Evolutionary conservation across 768 basidiomycete species (phyloP).

Genomic region (Suillus paluster): DNA sequence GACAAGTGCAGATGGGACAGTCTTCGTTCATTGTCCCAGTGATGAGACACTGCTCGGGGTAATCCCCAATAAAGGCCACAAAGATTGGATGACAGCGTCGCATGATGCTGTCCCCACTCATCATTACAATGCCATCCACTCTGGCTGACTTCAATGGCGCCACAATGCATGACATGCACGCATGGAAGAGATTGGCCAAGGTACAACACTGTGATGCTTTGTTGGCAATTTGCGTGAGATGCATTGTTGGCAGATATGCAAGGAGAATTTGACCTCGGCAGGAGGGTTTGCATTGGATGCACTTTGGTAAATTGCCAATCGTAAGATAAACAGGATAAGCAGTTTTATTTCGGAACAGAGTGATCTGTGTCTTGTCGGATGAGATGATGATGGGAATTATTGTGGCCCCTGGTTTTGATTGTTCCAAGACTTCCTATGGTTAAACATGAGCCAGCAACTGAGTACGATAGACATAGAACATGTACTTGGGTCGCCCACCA

Average conservation of each 20-base stretch:
- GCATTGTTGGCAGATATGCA: constrained; percentile 16
- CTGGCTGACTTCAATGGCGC: constrained; percentile 35
- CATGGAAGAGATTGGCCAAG: constrained; percentile 43
- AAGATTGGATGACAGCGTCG: constrained; percentile 38
- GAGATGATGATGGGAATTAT: constrained; percentile 20
- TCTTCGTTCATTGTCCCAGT: constrained; percentile 15
- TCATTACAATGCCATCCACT: constrained; percentile 32
- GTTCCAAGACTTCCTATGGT: constrained; percentile 20
- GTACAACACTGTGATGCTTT: constrained; percentile 27
- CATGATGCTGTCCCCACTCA: constrained; percentile 40
- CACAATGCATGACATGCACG: constrained; percentile 35
- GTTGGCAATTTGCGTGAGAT: constrained; percentile 8
- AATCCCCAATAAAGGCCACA: constrained; percentile 24
- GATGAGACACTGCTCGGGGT: constrained; percentile 24
- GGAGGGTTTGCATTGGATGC: constrained; percentile 12
- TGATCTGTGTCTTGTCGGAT: constrained; percentile 25
- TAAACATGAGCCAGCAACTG: not conserved
- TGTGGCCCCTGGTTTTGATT: constrained; percentile 10
- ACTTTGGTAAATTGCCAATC: constrained; percentile 45
- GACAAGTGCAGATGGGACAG: constrained; percentile 17
- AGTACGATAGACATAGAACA: not conserved
- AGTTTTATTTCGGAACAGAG: constrained; percentile 20
- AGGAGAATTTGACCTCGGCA: not conserved
- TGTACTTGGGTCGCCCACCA: constrained; percentile 55
- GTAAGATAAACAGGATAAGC: constrained; percentile 28